Conservation (phyloP, 2,329 filamentous ascomycete genomes). For the Mycosphaerella arachidis region DNA sequence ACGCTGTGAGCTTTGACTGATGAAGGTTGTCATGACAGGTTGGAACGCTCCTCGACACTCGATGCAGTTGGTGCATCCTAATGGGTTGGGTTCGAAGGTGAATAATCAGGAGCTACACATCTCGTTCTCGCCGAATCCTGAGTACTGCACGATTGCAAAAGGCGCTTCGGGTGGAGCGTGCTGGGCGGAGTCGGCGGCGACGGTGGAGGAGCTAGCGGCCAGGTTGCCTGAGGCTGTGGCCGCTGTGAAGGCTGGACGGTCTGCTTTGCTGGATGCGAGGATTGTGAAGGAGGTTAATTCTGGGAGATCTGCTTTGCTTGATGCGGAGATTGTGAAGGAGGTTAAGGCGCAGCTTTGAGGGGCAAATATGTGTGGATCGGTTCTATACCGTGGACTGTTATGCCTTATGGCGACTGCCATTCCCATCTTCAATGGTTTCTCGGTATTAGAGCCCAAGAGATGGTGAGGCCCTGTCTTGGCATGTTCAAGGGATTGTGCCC, state of each 20-base stretch:
- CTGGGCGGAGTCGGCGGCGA: slow-evolving; percentile 57
- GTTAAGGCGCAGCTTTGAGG: background rate
- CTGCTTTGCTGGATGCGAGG: slow-evolving; percentile 56
- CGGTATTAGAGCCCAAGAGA: no score
- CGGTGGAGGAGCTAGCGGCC: slow-evolving; percentile 51
- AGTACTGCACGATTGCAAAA: slow-evolving; percentile 64
- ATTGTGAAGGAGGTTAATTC: background rate
- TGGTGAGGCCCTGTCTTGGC: no score
- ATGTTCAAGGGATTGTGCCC: no score
- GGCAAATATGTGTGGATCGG: no score
- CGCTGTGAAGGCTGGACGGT: slow-evolving; percentile 52
- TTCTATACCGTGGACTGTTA: no score
- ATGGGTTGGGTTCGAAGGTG: slow-evolving; percentile 58
- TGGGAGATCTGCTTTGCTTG: slow-evolving; percentile 57
- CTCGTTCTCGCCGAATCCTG: slow-evolving; percentile 60
- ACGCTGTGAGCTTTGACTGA: background rate
- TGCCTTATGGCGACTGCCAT: no score
- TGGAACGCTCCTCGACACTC: slow-evolving; percentile 63
- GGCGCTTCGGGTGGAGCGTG: slow-evolving; percentile 59
- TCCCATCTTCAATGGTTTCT: no score
- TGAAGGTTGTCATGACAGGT: slow-evolving; percentile 34
- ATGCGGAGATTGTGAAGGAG: slow-evolving; percentile 37
- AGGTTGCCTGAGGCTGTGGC: slow-evolving; percentile 55
- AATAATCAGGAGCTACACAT: slow-evolving; percentile 63
- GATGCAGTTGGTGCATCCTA: slow-evolving; percentile 61